phyloP scores from a whole-genome alignment of 306 rosid species.

The Chamaecrista fasciculata region DNA sequence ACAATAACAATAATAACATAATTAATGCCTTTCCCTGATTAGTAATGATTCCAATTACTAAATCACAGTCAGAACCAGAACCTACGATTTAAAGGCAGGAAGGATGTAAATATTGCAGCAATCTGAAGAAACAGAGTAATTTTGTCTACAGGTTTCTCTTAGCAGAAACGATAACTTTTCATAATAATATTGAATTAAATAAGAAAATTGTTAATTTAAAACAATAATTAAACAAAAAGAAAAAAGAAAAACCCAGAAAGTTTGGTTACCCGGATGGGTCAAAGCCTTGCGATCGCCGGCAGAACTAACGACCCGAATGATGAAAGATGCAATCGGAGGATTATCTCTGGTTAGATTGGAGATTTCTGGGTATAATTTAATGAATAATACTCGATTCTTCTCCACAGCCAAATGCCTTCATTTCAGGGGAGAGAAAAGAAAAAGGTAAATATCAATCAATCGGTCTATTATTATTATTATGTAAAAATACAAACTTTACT shows the following conservation, averaged over 20 bases:
- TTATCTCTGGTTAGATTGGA: constrained; percentile 77
- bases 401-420: constrained; percentile 94
- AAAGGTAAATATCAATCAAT: not conserved
- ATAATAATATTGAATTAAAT: constrained; percentile 5
- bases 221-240: not conserved
- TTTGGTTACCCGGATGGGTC: constrained; percentile 73
- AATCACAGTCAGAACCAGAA: not conserved
- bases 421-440: constrained; percentile 1
- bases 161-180: not conserved
- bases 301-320: constrained; percentile 69
- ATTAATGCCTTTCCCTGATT: too few species aligned
- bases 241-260: not conserved
- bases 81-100: not conserved
- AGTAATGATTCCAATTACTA: too few species aligned
- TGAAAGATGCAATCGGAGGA: constrained; percentile 94
- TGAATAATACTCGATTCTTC: constrained; percentile 72
- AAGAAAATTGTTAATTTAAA: too few species aligned
- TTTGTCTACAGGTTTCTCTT: not conserved
- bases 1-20: too few species aligned
- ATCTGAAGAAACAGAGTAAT: not conserved
- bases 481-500: not conserved
- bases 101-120: not conserved
- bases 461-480: too few species aligned
- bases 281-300: constrained; percentile 75
- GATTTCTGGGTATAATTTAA: constrained; percentile 82